A percentile compares a stretch with the other conserved stretches of the same genome.
These are phyloP conservation scores for Chaetothyriales sp. DNA, from an alignment of 2,329 filamentous ascomycete species.

Conservation along the genomic window DNA sequence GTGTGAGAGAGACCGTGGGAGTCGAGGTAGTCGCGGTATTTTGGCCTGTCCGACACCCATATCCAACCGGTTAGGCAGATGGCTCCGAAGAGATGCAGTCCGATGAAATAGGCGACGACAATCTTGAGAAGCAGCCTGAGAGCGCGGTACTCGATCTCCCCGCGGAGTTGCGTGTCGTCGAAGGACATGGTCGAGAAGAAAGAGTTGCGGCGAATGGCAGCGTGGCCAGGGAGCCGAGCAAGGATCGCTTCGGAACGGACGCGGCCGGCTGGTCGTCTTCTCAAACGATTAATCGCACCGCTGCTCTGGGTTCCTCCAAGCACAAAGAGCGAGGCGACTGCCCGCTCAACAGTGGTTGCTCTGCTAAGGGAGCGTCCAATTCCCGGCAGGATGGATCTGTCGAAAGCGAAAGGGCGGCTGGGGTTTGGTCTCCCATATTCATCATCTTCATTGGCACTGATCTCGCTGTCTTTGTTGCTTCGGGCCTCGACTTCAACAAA, in stretches of 20 bases:
- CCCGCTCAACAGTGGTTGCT: background rate
- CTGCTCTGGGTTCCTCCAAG: background rate
- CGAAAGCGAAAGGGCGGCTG: background rate
- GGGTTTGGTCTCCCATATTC: too few relatives aligned
- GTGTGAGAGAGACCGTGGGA: constrained; percentile 30
- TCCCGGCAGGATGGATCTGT: background rate
- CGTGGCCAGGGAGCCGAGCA: too few relatives aligned
- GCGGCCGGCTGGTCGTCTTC: background rate
- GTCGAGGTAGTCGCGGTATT: constrained; percentile 29
- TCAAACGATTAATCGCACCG: background rate
- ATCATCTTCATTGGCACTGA: background rate
- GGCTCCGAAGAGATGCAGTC: constrained; percentile 33
- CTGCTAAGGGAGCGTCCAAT: background rate
- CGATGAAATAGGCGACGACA: constrained; percentile 32
- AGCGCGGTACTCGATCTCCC: constrained; percentile 32
- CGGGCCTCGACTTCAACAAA: background rate
- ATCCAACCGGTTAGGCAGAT: constrained; percentile 15
- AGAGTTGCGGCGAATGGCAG: constrained; percentile 30
- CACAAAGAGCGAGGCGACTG: background rate
- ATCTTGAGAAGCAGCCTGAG: constrained; percentile 23
- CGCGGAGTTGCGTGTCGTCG: constrained; percentile 26
- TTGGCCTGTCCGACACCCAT: constrained; percentile 28
- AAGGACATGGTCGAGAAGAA: constrained; percentile 33
- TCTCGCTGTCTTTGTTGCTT: background rate
- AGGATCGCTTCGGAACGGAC: background rate